A percentile compares a stretch with the other conserved stretches of the same genome.
phyloP scores from a whole-genome alignment of 2,329 filamentous ascomycete species.

The Coleophoma crateriformis region DNA sequence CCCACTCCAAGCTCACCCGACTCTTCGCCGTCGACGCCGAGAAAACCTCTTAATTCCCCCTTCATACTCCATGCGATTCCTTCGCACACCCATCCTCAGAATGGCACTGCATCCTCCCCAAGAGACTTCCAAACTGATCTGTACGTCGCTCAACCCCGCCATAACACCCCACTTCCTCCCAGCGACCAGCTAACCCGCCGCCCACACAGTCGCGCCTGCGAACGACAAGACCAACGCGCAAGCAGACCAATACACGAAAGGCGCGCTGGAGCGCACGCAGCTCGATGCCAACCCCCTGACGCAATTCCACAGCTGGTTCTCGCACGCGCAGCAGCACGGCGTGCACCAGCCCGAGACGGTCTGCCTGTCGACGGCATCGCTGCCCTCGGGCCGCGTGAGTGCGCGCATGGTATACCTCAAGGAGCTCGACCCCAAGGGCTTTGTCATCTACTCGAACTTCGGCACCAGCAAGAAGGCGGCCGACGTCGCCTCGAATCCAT shows the following conservation, averaged over 20 bases:
- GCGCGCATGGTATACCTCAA: conserved; percentile 91
- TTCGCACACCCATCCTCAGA: conserved; percentile 7
- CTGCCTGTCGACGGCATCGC: conserved; percentile 74
- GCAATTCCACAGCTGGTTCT: conserved; percentile 92
- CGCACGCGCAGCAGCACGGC: conserved; percentile 50
- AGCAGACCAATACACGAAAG: conserved; percentile 71
- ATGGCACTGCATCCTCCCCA: conserved; percentile 23
- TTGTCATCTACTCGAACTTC: conserved; percentile 93
- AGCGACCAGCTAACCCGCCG: background rate
- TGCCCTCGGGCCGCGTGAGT: conserved; percentile 80
- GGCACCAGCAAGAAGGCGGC: conserved; percentile 65
- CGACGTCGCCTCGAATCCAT: conserved; percentile 68
- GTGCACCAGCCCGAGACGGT: conserved; percentile 83
- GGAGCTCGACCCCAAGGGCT: conserved; percentile 77
- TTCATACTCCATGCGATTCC: too few species aligned
- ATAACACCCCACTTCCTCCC: background rate
- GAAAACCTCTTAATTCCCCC: too few species aligned
- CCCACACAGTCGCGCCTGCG: conserved; percentile 53
- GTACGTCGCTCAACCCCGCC: conserved; percentile 8
- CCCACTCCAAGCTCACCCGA: too few species aligned
- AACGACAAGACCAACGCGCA: conserved; percentile 51
- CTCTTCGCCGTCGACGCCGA: too few species aligned
- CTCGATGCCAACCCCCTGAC: conserved; percentile 63
- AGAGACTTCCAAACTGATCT: conserved; percentile 23
- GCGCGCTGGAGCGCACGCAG: conserved; percentile 53